phyloP scores from a whole-genome alignment of 1,139 yeast genomes.

The Candida frijolesensis region DNA sequence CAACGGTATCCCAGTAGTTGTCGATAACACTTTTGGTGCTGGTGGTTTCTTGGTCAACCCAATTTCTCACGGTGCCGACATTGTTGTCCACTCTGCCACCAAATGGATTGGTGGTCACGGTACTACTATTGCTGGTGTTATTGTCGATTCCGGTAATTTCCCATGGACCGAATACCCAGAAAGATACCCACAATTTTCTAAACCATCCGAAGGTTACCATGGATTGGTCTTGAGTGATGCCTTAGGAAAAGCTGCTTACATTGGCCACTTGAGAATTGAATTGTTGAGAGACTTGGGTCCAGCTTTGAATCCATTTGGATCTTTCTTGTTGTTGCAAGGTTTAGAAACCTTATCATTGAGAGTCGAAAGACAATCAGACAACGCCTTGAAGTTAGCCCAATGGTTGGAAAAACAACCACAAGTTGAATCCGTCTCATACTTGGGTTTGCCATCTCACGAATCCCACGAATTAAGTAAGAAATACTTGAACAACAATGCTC shows the following conservation, averaged over 20 bases:
- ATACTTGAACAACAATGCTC: conserved; percentile 62
- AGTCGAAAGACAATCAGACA: conserved; percentile 86
- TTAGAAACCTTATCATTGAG: conserved; percentile 91
- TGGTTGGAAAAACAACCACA: conserved; percentile 71
- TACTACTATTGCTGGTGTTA: conserved; percentile 90
- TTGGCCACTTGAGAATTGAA: conserved; percentile 81
- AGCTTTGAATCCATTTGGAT: conserved; percentile 80
- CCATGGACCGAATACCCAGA: conserved; percentile 87
- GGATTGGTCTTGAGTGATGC: conserved; percentile 83
- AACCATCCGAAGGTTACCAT: conserved; percentile 93
- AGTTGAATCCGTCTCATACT: conserved; percentile 88
- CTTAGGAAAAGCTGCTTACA: conserved; percentile 77
- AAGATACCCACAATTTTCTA: conserved; percentile 85
- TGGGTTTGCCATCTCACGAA: conserved; percentile 83
- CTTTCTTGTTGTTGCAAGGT: conserved; percentile 87
- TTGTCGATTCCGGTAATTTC: conserved; percentile 88
- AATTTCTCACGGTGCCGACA: conserved; percentile 86
- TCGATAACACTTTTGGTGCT: conserved; percentile 97
- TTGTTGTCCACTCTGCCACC: conserved; percentile 87
- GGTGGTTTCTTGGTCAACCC: conserved; percentile 91
- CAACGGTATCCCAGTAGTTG: conserved; percentile 88
- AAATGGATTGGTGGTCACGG: conserved; percentile 99
- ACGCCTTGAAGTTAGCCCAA: conserved; percentile 80
- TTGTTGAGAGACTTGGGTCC: conserved; percentile 93
- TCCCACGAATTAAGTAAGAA: conserved; percentile 82